Percentiles rank a stretch among this genome's conserved stretches.
phyloP scores from a whole-genome alignment of 805 yeast species.

The Ogataea wickerhamii region DNA sequence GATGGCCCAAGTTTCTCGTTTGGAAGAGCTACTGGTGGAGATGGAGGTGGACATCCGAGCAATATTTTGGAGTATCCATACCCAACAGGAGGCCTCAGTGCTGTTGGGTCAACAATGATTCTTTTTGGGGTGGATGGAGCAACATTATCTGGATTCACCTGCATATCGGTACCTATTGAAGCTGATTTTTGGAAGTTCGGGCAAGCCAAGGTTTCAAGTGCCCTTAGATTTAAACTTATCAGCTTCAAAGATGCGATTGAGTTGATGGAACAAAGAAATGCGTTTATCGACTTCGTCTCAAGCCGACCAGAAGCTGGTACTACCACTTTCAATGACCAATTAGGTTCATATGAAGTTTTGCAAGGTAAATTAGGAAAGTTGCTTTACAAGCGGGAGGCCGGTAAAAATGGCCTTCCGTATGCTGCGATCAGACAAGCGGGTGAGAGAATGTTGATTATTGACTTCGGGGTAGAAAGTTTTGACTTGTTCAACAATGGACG shows the following conservation, averaged over 20 bases:
- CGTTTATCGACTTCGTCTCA: constrained; percentile 39
- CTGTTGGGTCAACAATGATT: constrained; percentile 98
- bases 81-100: constrained; percentile 92
- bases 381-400: constrained; percentile 18
- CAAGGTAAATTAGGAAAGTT: constrained; percentile 4
- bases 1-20: constrained; percentile 95
- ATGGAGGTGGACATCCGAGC: constrained; percentile 96
- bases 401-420: constrained; percentile 50
- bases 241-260: constrained; percentile 62
- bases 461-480: constrained; percentile 86
- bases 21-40: constrained; percentile 96
- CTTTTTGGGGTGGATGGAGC: constrained; percentile 97
- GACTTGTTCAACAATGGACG: constrained; percentile 66
- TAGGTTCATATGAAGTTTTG: constrained; percentile 43
- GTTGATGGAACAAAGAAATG: constrained; percentile 60
- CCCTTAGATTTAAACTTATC: constrained; percentile 74
- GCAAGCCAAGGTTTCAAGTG: constrained; percentile 93
- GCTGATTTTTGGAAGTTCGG: constrained; percentile 99
- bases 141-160: constrained; percentile 94
- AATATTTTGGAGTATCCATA: constrained; percentile 96
- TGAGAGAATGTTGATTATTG: constrained; percentile 86
- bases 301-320: constrained; percentile 33
- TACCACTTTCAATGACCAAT: constrained; percentile 61
- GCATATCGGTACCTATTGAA: constrained; percentile 91
- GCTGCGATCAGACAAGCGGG: constrained; percentile 95